Conservation (phyloP, 1,284 basidiomycete species). For the Athelia psychrophila region DNA sequence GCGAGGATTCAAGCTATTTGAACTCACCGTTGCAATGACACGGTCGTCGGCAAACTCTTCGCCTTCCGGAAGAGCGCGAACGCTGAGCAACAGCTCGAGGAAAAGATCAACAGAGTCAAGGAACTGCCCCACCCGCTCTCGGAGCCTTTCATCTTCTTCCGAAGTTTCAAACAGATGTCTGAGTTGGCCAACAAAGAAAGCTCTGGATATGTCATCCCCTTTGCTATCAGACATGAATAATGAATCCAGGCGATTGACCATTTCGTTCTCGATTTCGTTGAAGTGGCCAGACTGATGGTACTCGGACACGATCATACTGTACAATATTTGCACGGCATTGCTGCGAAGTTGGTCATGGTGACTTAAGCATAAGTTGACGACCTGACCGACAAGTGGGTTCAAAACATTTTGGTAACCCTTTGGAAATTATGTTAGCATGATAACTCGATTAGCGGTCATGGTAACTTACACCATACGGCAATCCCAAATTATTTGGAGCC, state of each 20-base stretch:
- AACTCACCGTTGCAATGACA: slow-evolving; percentile 79
- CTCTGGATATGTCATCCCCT: slow-evolving; percentile 86
- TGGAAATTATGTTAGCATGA: slow-evolving; percentile 24
- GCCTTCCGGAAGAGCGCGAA: slow-evolving; percentile 92
- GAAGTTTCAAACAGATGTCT: slow-evolving; percentile 84
- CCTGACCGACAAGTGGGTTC: slow-evolving; percentile 85
- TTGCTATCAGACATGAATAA: slow-evolving; percentile 89
- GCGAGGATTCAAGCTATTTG: too few species aligned
- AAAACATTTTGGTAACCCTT: slow-evolving; percentile 85
- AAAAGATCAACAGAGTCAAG: slow-evolving; percentile 91
- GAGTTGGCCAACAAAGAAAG: slow-evolving; percentile 94
- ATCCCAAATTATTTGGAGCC: slow-evolving; percentile 43
- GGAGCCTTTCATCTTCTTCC: slow-evolving; percentile 76
- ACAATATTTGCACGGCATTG: slow-evolving; percentile 90
- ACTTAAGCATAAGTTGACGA: slow-evolving; percentile 91
- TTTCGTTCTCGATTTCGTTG: slow-evolving; percentile 87
- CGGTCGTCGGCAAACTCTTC: slow-evolving; percentile 93
- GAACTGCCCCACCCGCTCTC: slow-evolving; percentile 78
- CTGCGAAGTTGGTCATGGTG: slow-evolving; percentile 92
- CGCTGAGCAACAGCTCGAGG: slow-evolving; percentile 88
- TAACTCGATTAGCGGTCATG: slow-evolving; percentile 5
- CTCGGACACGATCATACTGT: slow-evolving; percentile 95
- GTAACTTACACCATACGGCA: slow-evolving; percentile 58
- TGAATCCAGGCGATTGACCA: slow-evolving; percentile 94
- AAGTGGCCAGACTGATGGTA: slow-evolving; percentile 81